Conservation (phyloP, 371 early-diverging fungal genomes). For the Lichtheimia corymbifera region DNA sequence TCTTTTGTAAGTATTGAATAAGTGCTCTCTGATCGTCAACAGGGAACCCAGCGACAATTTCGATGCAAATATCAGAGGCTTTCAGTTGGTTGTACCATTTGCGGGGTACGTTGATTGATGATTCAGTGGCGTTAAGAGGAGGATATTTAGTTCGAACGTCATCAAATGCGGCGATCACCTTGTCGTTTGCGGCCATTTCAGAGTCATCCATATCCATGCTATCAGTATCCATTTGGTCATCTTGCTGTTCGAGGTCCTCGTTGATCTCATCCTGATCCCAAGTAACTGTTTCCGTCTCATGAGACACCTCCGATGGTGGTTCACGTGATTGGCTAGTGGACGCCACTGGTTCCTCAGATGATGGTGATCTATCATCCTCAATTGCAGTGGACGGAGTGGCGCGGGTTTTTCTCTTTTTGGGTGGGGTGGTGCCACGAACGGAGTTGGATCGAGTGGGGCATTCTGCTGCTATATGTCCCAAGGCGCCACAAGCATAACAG, state of each 20-base stretch:
- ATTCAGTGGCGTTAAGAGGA: neutral
- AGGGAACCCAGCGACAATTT: too few species aligned
- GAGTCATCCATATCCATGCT: neutral
- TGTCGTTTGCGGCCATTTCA: neutral
- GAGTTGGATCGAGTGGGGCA: neutral
- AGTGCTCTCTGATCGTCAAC: too few species aligned
- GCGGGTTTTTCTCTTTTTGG: too few species aligned
- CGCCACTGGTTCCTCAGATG: too few species aligned
- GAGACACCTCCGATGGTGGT: too few species aligned
- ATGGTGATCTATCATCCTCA: neutral
- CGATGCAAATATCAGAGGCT: too few species aligned
- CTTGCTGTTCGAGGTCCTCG: neutral
- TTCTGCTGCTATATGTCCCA: slow-evolving; percentile 2
- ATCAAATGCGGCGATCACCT: neutral
- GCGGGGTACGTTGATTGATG: neutral
- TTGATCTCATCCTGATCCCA: too few species aligned
- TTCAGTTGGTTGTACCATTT: neutral
- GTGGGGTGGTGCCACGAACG: too few species aligned
- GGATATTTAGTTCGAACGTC: neutral
- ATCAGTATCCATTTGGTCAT: neutral
- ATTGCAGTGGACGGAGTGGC: neutral
- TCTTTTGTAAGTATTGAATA: too few species aligned
- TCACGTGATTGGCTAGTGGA: too few species aligned
- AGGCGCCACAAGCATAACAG: slow-evolving; percentile 2
- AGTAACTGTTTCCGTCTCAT: too few species aligned